Evolutionary conservation across 2,329 filamentous ascomycete species (phyloP).

Genomic region (Alternaria sp.): DNA sequence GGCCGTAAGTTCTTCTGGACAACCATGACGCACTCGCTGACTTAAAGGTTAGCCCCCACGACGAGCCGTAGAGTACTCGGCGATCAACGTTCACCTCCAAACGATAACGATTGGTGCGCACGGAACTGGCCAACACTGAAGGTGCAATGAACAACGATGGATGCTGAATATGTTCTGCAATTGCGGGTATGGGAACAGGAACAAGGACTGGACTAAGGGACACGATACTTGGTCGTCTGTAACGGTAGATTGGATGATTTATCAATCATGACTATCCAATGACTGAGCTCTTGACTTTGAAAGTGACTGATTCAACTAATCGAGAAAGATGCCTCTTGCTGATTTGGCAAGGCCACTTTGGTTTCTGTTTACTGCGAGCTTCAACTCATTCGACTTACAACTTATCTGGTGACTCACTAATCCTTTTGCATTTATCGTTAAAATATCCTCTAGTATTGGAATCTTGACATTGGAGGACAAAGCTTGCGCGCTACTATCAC

Average conservation of each 20-base stretch:
- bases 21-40: not conserved
- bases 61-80: not conserved
- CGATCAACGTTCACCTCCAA: not conserved
- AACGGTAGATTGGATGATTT: rapidly evolving
- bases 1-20: not conserved
- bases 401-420: rapidly evolving
- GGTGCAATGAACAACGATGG: not conserved
- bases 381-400: not conserved
- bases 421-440: not conserved
- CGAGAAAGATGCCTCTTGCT: not conserved
- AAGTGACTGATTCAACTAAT: not conserved
- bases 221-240: not conserved
- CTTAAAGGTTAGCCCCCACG: not conserved
- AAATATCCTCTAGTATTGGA: not conserved
- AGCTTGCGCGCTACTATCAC: not conserved
- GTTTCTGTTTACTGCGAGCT: rapidly evolving
- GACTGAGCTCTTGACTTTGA: not conserved
- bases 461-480: not conserved
- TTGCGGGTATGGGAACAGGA: not conserved
- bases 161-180: not conserved
- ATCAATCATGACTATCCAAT: not conserved
- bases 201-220: not conserved
- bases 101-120: not conserved
- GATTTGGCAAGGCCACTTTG: not conserved
- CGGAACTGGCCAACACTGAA: not conserved